Evolutionary conservation across 1,284 basidiomycete genomes (phyloP).

Genomic region (Rhodotorula sp.): DNA sequence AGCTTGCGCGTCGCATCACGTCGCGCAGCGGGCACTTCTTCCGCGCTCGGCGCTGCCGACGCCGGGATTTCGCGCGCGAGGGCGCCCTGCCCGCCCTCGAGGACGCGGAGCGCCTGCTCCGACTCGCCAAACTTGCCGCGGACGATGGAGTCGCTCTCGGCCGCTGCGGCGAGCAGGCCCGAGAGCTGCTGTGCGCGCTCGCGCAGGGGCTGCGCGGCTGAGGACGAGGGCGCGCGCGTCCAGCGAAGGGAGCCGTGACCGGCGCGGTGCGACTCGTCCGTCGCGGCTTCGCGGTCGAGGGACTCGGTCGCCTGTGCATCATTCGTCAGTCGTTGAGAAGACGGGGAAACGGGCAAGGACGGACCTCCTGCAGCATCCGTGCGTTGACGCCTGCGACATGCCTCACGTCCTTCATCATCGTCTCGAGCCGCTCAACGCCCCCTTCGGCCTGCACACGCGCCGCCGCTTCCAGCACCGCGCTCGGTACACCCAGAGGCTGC

Average conservation of each 20-base stretch:
- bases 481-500: conserved; percentile 80
- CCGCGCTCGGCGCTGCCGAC: background rate
- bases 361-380: conserved; percentile 72
- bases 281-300: conserved; percentile 82
- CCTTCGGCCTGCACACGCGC: conserved; percentile 80
- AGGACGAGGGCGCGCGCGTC: conserved; percentile 67
- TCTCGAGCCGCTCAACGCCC: conserved; percentile 70
- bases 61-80: conserved; percentile 51
- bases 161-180: conserved; percentile 70
- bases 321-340: background rate
- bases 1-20: conserved; percentile 59
- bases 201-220: conserved; percentile 74
- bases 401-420: conserved; percentile 71
- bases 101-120: conserved; percentile 69
- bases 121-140: conserved; percentile 82
- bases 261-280: conserved; percentile 67
- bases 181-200: conserved; percentile 71
- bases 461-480: conserved; percentile 80
- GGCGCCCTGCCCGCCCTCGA: conserved; percentile 52
- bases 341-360: background rate
- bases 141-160: conserved; percentile 72
- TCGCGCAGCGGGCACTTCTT: conserved; percentile 3
- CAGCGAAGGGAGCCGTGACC: conserved; percentile 57
- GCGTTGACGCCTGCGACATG: conserved; percentile 66
- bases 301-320: conserved; percentile 73